These are phyloP conservation scores for Penicillium verrucosum DNA, from an alignment of 2,329 filamentous ascomycete genomes.

Conservation along the genomic window DNA sequence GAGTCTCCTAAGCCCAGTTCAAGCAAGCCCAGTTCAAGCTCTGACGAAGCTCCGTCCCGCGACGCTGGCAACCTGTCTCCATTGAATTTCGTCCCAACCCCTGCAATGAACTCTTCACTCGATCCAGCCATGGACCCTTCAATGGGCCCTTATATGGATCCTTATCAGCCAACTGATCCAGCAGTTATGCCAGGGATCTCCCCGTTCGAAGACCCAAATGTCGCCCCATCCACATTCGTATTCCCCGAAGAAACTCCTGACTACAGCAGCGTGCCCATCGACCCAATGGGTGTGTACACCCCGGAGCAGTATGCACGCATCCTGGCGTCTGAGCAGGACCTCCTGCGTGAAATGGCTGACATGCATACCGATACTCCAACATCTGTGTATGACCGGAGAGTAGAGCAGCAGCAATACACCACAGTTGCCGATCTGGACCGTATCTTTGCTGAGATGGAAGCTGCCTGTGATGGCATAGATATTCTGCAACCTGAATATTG, in stretches of 20 bases:
- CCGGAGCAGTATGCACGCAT: background rate
- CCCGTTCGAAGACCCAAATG: background rate
- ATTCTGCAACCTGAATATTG: background rate
- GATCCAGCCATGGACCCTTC: background rate
- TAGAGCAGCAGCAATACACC: background rate
- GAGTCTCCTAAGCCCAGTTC: background rate
- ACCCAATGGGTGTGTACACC: background rate
- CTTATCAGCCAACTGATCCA: background rate
- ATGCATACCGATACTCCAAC: background rate
- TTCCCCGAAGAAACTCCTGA: background rate
- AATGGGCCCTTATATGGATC: background rate
- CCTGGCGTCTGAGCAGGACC: background rate
- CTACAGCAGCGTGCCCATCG: background rate
- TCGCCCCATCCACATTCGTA: background rate
- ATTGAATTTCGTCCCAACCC: background rate
- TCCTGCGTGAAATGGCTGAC: background rate
- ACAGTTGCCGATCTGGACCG: background rate
- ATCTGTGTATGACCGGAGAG: background rate
- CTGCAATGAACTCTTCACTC: background rate
- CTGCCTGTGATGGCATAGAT: background rate
- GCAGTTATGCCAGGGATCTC: too few species aligned
- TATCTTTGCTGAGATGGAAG: background rate
- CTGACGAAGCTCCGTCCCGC: background rate
- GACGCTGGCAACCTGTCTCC: background rate
- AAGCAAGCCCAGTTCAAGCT: background rate